Evolutionary conservation across 176 grass and related monocot species (phyloP).

Genomic region (Hordeum marinum): DNA sequence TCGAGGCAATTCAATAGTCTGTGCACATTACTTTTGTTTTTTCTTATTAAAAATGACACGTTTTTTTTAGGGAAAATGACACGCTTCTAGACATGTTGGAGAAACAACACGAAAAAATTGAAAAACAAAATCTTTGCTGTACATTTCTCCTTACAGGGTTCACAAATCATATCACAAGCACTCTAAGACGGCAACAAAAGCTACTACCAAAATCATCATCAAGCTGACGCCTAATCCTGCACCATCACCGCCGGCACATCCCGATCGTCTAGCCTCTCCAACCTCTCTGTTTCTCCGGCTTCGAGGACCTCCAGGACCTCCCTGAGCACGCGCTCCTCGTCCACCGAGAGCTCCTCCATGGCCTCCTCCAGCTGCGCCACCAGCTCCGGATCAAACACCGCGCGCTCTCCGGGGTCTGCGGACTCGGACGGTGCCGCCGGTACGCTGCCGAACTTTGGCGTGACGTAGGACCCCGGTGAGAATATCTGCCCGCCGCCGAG

Average conservation of each 20-base stretch:
- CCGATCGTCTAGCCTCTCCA: not conserved
- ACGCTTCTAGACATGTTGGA: too few species aligned
- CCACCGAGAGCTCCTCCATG: conserved; percentile 59
- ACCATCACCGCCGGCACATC: not conserved
- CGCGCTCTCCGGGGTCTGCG: not conserved
- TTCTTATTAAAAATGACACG: too few species aligned
- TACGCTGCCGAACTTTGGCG: conserved; percentile 56
- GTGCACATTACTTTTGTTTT: too few species aligned
- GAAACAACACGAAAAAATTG: not conserved
- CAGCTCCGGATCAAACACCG: conserved; percentile 65
- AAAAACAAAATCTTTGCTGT: not conserved
- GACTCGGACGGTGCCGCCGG: not conserved
- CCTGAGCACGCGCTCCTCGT: conserved; percentile 54
- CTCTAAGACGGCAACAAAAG: not conserved
- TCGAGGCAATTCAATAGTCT: too few species aligned
- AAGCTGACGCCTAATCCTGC: not conserved
- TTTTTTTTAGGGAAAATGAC: too few species aligned
- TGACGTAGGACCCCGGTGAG: conserved; percentile 68
- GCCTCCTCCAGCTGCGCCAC: conserved; percentile 55
- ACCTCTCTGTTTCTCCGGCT: not conserved
- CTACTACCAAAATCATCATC: not conserved
- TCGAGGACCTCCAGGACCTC: conserved; percentile 45
- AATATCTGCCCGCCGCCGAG: conserved; percentile 53
- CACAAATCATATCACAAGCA: not conserved
- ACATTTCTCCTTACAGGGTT: not conserved